Percentiles rank a stretch among this genome's conserved stretches.
Evolutionary conservation across 495 filamentous ascomycete species (phyloP).

Genomic region (Talaromyces ruber): DNA sequence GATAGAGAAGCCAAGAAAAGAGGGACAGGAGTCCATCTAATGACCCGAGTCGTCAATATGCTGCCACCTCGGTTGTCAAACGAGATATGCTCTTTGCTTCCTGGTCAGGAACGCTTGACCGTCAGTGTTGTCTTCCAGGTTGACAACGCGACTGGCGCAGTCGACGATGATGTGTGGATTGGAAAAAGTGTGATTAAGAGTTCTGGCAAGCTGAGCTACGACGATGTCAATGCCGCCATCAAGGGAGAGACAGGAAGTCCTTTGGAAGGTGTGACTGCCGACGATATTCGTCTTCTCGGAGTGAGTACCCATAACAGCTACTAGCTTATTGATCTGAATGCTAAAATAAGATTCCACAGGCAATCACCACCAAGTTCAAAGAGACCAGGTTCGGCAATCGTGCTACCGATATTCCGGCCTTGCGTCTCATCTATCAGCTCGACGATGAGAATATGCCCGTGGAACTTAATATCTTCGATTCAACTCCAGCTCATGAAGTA

Average conservation of each 20-base stretch:
- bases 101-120: conserved; percentile 80
- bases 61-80: conserved; percentile 75
- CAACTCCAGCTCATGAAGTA: conserved; percentile 79
- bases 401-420: conserved; percentile 66
- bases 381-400: conserved; percentile 75
- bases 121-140: conserved; percentile 89
- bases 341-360: conserved; percentile 31
- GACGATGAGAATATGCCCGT: conserved; percentile 98
- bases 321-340: conserved; percentile 11
- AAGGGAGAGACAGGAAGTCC: conserved; percentile 48
- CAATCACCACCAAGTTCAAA: conserved; percentile 78
- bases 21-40: conserved; percentile 88
- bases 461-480: conserved; percentile 92
- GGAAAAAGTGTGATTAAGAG: conserved; percentile 93
- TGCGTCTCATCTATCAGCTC: conserved; percentile 85
- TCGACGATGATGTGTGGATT: conserved; percentile 82
- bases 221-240: conserved; percentile 75
- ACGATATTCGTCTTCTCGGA: conserved; percentile 69
- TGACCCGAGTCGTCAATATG: conserved; percentile 86
- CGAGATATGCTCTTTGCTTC: conserved; percentile 80
- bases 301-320: conserved; percentile 33
- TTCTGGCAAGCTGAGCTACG: conserved; percentile 70
- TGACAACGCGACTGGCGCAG: conserved; percentile 63
- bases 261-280: conserved; percentile 49
- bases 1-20: conserved; percentile 98